Conservation (phyloP, 768 basidiomycete species). For the Coprinopsis strossmayeri region DNA sequence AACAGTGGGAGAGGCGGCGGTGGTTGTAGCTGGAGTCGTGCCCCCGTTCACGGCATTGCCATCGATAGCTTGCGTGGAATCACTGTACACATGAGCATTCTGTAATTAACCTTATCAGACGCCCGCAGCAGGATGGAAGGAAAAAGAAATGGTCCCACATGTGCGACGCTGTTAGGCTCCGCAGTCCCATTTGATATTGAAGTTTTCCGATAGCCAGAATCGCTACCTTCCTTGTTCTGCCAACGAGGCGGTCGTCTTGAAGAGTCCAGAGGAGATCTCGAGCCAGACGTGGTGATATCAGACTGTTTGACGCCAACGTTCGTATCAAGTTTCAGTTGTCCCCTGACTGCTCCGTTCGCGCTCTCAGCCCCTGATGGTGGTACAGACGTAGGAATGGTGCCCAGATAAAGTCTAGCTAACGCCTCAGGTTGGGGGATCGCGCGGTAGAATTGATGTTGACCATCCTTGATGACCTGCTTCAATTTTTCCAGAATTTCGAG, state of each 20-base stretch:
- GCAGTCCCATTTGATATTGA: neutral
- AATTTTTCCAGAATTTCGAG: slow-evolving; percentile 71
- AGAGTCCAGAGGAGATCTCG: slow-evolving; percentile 7
- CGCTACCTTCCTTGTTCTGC: slow-evolving; percentile 10
- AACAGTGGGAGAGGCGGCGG: neutral
- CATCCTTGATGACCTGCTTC: slow-evolving; percentile 63
- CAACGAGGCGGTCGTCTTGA: slow-evolving; percentile 10
- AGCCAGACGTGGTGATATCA: neutral
- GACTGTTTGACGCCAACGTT: neutral
- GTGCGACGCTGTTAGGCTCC: neutral
- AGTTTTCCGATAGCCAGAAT: neutral
- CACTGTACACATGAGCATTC: too few relatives aligned
- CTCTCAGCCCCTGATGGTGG: neutral
- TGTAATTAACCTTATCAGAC: too few relatives aligned
- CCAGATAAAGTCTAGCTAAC: slow-evolving; percentile 60
- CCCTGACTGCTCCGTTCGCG: neutral
- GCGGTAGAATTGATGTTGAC: slow-evolving; percentile 67
- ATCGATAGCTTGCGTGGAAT: too few relatives aligned
- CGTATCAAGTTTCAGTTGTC: neutral
- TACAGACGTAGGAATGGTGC: slow-evolving; percentile 25
- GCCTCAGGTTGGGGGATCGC: slow-evolving; percentile 59
- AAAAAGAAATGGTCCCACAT: neutral
- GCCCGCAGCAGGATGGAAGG: neutral
- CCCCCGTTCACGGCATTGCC: too few relatives aligned
- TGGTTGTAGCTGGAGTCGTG: too few relatives aligned